A percentile compares a stretch with the other conserved stretches of the same genome.
Evolutionary conservation across 176 grass and related monocot species (phyloP).

Genomic region (Tuctoria greenei): DNA sequence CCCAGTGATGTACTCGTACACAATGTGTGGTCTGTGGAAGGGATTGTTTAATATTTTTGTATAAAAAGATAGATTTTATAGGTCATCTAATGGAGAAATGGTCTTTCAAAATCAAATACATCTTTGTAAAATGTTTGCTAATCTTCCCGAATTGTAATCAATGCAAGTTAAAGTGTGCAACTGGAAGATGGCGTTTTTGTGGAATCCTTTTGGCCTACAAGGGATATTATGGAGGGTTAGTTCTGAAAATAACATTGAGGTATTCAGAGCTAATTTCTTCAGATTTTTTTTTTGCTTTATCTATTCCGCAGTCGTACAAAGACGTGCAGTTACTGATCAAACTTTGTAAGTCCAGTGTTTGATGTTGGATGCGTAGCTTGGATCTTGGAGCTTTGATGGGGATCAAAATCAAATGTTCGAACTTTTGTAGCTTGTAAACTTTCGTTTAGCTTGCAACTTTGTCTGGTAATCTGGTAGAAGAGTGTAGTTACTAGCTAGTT

Average conservation of each 20-base stretch:
- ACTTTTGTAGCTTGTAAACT: too few relatives aligned
- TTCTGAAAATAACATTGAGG: background rate
- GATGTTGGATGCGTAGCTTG: background rate
- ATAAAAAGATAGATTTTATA: too few relatives aligned
- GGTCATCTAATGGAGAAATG: too few relatives aligned
- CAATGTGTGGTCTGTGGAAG: too few relatives aligned
- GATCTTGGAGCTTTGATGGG: background rate
- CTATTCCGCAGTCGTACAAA: background rate
- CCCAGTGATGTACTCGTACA: too few relatives aligned
- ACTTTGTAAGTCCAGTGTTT: background rate
- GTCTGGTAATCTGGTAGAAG: too few relatives aligned
- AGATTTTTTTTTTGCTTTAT: conserved; percentile 5
- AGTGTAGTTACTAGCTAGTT: too few relatives aligned
- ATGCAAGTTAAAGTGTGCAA: background rate
- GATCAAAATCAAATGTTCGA: too few relatives aligned
- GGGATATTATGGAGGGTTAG: background rate
- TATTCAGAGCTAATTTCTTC: background rate
- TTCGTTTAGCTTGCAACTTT: too few relatives aligned
- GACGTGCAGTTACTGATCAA: background rate
- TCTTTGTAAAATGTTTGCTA: too few relatives aligned
- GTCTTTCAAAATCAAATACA: too few relatives aligned
- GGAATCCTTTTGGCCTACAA: background rate
- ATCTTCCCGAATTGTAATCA: background rate
- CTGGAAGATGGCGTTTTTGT: background rate
- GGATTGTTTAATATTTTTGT: too few relatives aligned